A percentile compares a stretch with the other conserved stretches of the same genome.
phyloP scores from a whole-genome alignment of 169 alveolate species.

The Plasmodium chabaudi region DNA sequence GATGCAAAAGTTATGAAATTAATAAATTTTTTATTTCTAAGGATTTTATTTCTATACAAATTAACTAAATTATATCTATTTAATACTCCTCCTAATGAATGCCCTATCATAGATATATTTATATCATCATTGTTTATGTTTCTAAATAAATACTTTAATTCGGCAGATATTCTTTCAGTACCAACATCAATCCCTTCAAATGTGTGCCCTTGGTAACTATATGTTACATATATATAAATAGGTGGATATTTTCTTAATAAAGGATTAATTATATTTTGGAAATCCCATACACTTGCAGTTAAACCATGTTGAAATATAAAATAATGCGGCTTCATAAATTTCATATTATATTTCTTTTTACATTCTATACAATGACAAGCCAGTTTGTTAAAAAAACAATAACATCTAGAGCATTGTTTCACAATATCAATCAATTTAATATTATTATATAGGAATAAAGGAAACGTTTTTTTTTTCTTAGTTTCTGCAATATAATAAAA shows the following conservation, averaged over 20 bases:
- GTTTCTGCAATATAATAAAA: conserved; percentile 61
- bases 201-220: conserved; percentile 80
- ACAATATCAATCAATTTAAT: conserved; percentile 74
- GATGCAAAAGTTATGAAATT: conserved; percentile 84
- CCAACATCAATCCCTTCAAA: conserved; percentile 83
- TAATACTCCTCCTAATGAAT: conserved; percentile 85
- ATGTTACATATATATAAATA: conserved; percentile 81
- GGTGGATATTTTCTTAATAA: conserved; percentile 79
- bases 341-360: conserved; percentile 62
- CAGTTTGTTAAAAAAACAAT: conserved; percentile 78
- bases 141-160: conserved; percentile 76
- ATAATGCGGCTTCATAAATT: conserved; percentile 79
- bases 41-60: conserved; percentile 65
- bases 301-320: conserved; percentile 84
- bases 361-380: conserved; percentile 82
- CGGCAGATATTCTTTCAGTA: conserved; percentile 78
- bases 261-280: conserved; percentile 77
- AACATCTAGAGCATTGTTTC: conserved; percentile 78
- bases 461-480: conserved; percentile 47
- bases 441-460: conserved; percentile 58
- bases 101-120: conserved; percentile 84
- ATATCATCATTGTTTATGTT: conserved; percentile 71
- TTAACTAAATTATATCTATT: conserved; percentile 74
- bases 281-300: conserved; percentile 79
- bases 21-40: conserved; percentile 76